phyloP scores from a whole-genome alignment of 169 alveolate genomes.

The Toxoplasma gondii region DNA sequence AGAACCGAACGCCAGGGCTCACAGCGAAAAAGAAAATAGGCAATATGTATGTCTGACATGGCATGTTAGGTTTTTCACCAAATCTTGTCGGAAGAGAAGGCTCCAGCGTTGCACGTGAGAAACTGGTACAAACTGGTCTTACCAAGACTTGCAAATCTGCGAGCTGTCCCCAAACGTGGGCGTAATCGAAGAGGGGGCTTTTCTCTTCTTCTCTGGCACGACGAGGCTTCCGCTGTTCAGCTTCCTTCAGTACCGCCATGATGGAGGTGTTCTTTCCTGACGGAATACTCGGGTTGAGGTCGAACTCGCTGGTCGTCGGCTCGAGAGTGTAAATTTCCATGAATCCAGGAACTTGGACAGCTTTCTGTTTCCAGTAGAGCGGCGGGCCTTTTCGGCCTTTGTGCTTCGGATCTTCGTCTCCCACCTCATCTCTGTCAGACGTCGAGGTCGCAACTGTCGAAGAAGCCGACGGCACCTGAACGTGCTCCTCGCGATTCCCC shows the following conservation, averaged over 20 bases:
- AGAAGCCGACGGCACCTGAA: too few species aligned
- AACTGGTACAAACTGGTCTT: background rate
- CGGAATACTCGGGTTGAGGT: background rate
- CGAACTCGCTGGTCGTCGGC: background rate
- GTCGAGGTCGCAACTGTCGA: too few species aligned
- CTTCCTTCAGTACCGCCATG: constrained; percentile 14
- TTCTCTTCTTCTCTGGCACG: background rate
- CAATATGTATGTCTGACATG: too few species aligned
- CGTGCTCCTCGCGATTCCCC: too few species aligned
- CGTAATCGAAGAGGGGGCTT: constrained; percentile 23
- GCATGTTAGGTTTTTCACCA: too few species aligned
- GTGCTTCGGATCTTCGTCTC: too few species aligned
- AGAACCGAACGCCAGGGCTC: too few species aligned
- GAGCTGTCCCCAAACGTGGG: constrained; percentile 51
- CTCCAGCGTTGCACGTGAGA: too few species aligned
- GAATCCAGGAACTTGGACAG: constrained; percentile 39
- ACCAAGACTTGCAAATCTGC: constrained; percentile 47
- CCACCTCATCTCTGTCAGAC: too few species aligned
- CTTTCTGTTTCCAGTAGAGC: constrained; percentile 24
- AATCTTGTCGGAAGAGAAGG: too few species aligned
- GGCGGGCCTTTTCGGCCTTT: background rate
- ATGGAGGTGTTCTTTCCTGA: constrained; percentile 25
- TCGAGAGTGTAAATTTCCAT: background rate
- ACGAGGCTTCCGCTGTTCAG: constrained; percentile 10
- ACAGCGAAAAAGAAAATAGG: too few species aligned